Conservation (phyloP, 2,329 filamentous ascomycete genomes). For the Aspergillus alliaceus region DNA sequence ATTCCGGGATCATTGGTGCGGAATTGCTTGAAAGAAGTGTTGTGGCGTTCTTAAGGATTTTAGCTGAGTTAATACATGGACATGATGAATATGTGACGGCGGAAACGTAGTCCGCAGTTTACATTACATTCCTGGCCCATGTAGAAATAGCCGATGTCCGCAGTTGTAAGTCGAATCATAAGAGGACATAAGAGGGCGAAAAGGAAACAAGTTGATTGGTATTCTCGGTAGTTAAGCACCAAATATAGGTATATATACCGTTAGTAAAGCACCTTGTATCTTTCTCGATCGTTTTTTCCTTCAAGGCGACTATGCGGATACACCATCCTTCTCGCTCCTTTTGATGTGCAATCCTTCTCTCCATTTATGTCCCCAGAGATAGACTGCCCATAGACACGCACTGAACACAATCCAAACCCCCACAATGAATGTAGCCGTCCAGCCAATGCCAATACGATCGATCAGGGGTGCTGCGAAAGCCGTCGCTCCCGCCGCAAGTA, state of each 20-base stretch:
- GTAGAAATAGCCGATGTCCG: no score
- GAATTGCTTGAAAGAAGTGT: background rate
- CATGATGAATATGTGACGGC: no score
- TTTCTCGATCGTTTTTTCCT: background rate
- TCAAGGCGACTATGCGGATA: background rate
- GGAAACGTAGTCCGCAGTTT: no score
- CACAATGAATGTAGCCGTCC: slow-evolving; percentile 24
- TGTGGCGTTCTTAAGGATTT: background rate
- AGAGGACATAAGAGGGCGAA: no score
- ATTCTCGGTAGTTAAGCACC: no score
- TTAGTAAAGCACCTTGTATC: background rate
- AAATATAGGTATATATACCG: background rate
- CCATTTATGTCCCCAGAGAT: slow-evolving; percentile 18
- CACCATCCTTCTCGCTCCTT: background rate
- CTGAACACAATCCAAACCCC: slow-evolving; percentile 21
- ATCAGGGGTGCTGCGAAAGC: slow-evolving; percentile 22
- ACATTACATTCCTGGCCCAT: no score
- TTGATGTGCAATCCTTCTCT: slow-evolving; percentile 1
- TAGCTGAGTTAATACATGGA: background rate
- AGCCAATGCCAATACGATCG: slow-evolving; percentile 24
- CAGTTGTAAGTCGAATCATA: no score
- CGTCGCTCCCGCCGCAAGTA: slow-evolving; percentile 24
- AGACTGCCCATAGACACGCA: slow-evolving; percentile 22
- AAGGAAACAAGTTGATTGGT: no score
- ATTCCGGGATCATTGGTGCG: background rate